Base-by-base conservation (phyloP, 2,329 filamentous ascomycete species). In the Fusarium kyushuense region DNA sequence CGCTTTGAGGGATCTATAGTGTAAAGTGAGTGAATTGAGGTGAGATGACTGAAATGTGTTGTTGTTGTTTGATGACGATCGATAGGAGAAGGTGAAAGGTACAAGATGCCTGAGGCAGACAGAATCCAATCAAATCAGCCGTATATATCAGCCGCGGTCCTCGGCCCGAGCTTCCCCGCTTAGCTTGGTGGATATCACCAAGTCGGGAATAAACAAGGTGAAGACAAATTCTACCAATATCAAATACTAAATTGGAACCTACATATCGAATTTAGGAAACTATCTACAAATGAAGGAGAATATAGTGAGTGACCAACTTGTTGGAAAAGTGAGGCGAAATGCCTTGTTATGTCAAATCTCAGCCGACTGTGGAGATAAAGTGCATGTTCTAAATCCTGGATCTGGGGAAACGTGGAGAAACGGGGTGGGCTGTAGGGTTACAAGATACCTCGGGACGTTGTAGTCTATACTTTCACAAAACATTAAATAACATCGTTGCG, bases 91-190 rank as follows among this genome's bases (percentile, higher is more conserved):
- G 14, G 29, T 38, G 40, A 6, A 0, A 46, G n/a, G 19, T 17
- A 25, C 1, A 42, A 5, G 16, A 17, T 60, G 57, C 57, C 57
- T 60, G 54, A 60, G 57, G 57, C 54, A 52, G 2, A 29, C 7
- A 3, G n/a, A 51, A 4, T 21, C 14, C 11, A 59, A 35, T 4
- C 21, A 30, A 9, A 59, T 60, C 29, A 60, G 57, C 57, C 57
- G 57, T 52, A 13, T 25, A 53, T 29, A 59, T 60, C 57, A 60
- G 57, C 57, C 57, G 57, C 41, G 54, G 30, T 33, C 43, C 54
- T 60, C 54, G 57, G 57, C 32, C 25, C 54, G 30, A 36, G 12
- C 54, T 60, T 21, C 47, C 47, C 47, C 47, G 36, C 47, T 25
- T 35, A 14, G 30, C 29, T 27, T 35, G 21, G 46, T n/a, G 13